phyloP scores from a whole-genome alignment of 805 yeast genomes.

The Babjeviella inositovora region DNA sequence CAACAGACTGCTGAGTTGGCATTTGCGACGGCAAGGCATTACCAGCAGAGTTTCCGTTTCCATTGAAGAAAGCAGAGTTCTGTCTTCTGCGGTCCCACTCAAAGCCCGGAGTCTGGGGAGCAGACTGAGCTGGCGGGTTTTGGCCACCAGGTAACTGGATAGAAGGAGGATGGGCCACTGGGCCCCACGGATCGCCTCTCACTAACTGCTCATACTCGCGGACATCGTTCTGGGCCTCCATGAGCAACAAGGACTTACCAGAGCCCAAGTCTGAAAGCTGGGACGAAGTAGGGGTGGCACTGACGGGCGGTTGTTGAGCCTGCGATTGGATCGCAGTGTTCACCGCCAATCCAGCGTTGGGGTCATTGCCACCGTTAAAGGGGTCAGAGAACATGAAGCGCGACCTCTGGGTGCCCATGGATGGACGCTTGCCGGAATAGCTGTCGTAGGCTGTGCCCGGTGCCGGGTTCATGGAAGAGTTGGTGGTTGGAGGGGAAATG shows the following conservation, averaged over 20 bases:
- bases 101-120: constrained; percentile 22
- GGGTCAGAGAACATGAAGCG: constrained; percentile 61
- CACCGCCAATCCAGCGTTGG: constrained; percentile 2
- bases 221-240: constrained; percentile 30
- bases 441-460: constrained; percentile 9
- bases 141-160: too few relatives aligned
- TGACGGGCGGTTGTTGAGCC: too few relatives aligned
- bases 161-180: too few relatives aligned
- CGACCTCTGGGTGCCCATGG: constrained; percentile 43
- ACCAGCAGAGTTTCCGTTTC: too few relatives aligned
- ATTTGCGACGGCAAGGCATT: constrained; percentile 4
- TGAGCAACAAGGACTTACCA: constrained; percentile 23
- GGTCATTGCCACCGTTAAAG: constrained; percentile 9
- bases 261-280: too few relatives aligned
- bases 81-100: constrained; percentile 39
- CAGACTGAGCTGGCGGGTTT: constrained; percentile 6
- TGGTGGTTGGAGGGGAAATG: constrained; percentile 1
- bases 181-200: constrained; percentile 28
- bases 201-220: constrained; percentile 27
- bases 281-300: too few relatives aligned
- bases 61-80: constrained; percentile 33
- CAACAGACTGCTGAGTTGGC: constrained; percentile 1
- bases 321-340: constrained; percentile 1
- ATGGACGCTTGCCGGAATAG: constrained; percentile 28
- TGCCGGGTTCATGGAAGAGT: too few relatives aligned